Conservation (phyloP, 2,329 filamentous ascomycete genomes). For the Beauveria bassiana region DNA sequence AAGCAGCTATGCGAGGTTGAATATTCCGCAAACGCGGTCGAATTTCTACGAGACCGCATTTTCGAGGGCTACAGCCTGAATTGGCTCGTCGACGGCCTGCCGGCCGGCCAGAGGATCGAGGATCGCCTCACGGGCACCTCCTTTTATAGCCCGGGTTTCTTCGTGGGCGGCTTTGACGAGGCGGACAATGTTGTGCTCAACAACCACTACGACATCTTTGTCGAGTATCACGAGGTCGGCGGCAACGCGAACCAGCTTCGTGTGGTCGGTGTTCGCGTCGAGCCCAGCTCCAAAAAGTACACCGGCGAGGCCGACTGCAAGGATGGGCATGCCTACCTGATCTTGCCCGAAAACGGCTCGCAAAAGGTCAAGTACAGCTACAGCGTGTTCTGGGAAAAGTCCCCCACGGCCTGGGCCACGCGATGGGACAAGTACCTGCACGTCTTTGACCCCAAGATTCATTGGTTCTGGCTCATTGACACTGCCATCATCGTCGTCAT, state of each 20-base stretch:
- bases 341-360: constrained; percentile 48
- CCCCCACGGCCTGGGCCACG: constrained; percentile 84
- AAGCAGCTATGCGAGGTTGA: constrained; percentile 63
- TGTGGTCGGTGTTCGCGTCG: constrained; percentile 86
- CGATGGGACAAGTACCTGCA: constrained; percentile 99
- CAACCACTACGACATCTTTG: constrained; percentile 91
- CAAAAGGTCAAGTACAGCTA: constrained; percentile 81
- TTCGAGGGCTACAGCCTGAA: constrained; percentile 84
- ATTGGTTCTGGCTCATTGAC: constrained; percentile 98
- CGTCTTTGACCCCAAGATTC: constrained; percentile 94
- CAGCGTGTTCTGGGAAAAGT: constrained; percentile 81
- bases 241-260: constrained; percentile 62
- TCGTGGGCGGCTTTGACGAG: constrained; percentile 54
- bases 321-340: constrained; percentile 46
- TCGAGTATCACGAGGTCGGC: constrained; percentile 83
- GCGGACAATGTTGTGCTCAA: constrained; percentile 60
- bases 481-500: constrained; percentile 93
- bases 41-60: constrained; percentile 79
- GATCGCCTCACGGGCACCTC: constrained; percentile 69
- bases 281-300: constrained; percentile 65
- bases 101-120: constrained; percentile 74
- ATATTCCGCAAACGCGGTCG: constrained; percentile 56
- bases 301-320: constrained; percentile 56
- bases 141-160: constrained; percentile 89
- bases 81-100: constrained; percentile 91